Evolutionary conservation across 768 basidiomycete genomes (phyloP).

Genomic region (Phlegmacium glaucopus): DNA sequence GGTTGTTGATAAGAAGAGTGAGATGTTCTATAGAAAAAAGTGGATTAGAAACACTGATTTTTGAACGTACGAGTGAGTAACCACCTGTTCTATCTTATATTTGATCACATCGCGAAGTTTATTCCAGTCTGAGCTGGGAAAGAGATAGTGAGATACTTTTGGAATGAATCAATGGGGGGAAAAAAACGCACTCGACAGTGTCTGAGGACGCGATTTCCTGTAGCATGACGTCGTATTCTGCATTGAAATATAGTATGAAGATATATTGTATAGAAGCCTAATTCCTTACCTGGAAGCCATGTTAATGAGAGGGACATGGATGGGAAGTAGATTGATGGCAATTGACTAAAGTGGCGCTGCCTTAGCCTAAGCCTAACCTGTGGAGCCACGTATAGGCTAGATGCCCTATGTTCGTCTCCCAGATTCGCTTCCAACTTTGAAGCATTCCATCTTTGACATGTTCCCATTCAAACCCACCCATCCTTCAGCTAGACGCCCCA

Average conservation of each 20-base stretch:
- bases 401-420: slow-evolving; percentile 11
- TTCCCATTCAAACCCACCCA: slow-evolving; percentile 21
- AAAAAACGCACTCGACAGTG: slow-evolving; percentile 48
- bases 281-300: slow-evolving; percentile 50
- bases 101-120: slow-evolving; percentile 71
- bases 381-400: too few relatives aligned
- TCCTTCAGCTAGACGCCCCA: slow-evolving; percentile 13
- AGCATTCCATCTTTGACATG: slow-evolving; percentile 16
- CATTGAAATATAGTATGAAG: background rate
- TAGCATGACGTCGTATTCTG: slow-evolving; percentile 59
- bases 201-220: slow-evolving; percentile 66
- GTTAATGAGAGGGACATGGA: slow-evolving; percentile 27
- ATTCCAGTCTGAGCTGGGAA: slow-evolving; percentile 63
- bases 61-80: slow-evolving; percentile 11
- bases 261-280: background rate
- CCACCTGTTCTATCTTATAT: slow-evolving; percentile 64
- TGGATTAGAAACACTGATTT: slow-evolving; percentile 6
- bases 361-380: too few relatives aligned
- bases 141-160: slow-evolving; percentile 8
- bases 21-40: slow-evolving; percentile 42
- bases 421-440: slow-evolving; percentile 4
- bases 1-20: slow-evolving; percentile 41
- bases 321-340: too few relatives aligned
- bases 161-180: background rate
- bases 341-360: too few relatives aligned